These are phyloP conservation scores for Parafenestella ontariensis DNA, from an alignment of 2,329 filamentous ascomycete genomes.

Conservation along the genomic window DNA sequence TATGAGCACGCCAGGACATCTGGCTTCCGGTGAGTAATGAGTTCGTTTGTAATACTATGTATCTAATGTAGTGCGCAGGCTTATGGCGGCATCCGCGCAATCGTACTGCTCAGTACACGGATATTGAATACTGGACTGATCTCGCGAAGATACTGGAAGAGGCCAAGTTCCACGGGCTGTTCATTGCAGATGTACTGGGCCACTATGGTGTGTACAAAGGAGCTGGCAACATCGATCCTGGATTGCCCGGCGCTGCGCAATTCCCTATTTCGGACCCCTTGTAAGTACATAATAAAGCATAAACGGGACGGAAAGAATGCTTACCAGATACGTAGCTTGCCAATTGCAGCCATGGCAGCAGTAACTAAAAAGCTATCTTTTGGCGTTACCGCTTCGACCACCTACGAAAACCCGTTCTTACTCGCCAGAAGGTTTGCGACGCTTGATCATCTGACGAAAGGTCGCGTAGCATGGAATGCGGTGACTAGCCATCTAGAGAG, in stretches of 20 bases:
- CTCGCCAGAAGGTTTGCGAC: slow-evolving; percentile 68
- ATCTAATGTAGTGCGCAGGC: slow-evolving; percentile 45
- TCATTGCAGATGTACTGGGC: slow-evolving; percentile 59
- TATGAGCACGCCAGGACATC: slow-evolving; percentile 17
- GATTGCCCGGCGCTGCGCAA: slow-evolving; percentile 67
- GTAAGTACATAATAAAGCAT: slow-evolving; percentile 49
- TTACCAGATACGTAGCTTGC: not conserved
- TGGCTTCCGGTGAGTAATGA: slow-evolving; percentile 28
- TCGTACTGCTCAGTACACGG: not conserved
- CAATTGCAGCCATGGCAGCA: slow-evolving; percentile 69
- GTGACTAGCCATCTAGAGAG: slow-evolving; percentile 71
- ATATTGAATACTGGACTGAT: slow-evolving; percentile 25
- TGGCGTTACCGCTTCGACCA: slow-evolving; percentile 69
- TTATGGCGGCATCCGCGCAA: slow-evolving; percentile 60
- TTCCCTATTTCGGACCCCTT: slow-evolving; percentile 73
- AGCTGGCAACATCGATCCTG: slow-evolving; percentile 61
- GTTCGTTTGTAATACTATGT: not conserved
- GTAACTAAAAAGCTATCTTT: slow-evolving; percentile 68
- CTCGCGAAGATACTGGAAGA: slow-evolving; percentile 41
- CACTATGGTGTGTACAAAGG: slow-evolving; percentile 73
- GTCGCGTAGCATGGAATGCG: slow-evolving; percentile 55
- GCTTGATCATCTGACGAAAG: slow-evolving; percentile 69
- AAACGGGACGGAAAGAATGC: not conserved
- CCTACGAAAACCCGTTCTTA: slow-evolving; percentile 71
- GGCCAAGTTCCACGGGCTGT: slow-evolving; percentile 44